Conservation (phyloP, 2,329 filamentous ascomycete genomes). For the Alternaria ventricosa region DNA sequence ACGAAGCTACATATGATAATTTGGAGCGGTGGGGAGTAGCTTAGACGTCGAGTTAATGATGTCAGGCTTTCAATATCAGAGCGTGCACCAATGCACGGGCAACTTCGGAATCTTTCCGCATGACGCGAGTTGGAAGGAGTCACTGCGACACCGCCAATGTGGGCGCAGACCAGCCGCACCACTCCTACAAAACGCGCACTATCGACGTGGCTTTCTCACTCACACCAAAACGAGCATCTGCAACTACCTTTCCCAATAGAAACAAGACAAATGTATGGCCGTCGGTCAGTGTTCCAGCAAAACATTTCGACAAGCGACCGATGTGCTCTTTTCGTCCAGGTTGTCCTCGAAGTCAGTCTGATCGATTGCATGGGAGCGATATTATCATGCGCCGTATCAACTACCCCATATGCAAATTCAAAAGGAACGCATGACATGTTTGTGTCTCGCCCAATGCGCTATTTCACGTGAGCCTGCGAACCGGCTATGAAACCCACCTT, state of each 20-base stretch:
- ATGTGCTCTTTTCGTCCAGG: background rate
- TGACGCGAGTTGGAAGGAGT: background rate
- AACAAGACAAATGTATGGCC: background rate
- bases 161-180: background rate
- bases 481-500: background rate
- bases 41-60: too few relatives aligned
- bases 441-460: background rate
- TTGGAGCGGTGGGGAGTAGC: too few relatives aligned
- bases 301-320: fast-evolving
- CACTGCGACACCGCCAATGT: background rate
- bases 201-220: background rate
- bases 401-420: background rate
- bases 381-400: background rate
- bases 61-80: too few relatives aligned
- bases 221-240: background rate
- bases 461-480: background rate
- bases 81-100: background rate
- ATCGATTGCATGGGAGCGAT: background rate
- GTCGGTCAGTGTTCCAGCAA: fast-evolving
- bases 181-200: background rate
- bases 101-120: background rate
- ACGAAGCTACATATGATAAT: too few relatives aligned
- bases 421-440: background rate
- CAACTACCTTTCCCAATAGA: too few relatives aligned
- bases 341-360: background rate